Conservation (phyloP, 148 eudicot species). For the Dianthus caryophyllus region DNA sequence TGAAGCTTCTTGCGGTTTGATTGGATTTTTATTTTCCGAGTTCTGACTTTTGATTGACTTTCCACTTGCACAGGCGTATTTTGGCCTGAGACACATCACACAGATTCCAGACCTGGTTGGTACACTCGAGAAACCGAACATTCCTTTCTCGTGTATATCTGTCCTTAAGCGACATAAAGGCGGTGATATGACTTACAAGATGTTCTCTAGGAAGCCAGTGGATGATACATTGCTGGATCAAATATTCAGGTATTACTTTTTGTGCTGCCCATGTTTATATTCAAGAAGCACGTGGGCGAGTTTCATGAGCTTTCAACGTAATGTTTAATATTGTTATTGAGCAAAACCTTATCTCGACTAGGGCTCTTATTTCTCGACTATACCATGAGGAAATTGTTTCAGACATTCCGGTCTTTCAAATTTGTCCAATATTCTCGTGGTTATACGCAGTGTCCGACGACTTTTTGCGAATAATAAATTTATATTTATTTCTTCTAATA, state of each 20-base stretch:
- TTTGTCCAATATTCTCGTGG: too few relatives aligned
- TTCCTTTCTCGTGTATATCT: constrained; percentile 80
- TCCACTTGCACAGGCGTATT: constrained; percentile 54
- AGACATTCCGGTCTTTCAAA: too few relatives aligned
- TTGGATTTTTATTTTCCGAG: neutral
- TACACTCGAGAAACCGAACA: constrained; percentile 58
- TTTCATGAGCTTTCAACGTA: neutral
- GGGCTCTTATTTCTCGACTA: neutral
- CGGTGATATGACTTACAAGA: constrained; percentile 66
- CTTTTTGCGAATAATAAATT: too few relatives aligned
- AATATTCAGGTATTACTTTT: constrained; percentile 57
- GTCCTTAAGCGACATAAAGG: constrained; percentile 57
- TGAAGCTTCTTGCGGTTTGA: neutral
- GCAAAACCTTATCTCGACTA: neutral
- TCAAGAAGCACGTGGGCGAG: neutral
- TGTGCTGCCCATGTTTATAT: neutral
- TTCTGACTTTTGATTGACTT: constrained; percentile 1
- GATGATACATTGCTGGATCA: constrained; percentile 65
- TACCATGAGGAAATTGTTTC: too few relatives aligned
- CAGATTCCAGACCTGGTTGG: constrained; percentile 79
- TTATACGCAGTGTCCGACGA: too few relatives aligned
- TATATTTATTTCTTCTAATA: too few relatives aligned
- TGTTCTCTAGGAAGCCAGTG: constrained; percentile 78
- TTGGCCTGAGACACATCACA: constrained; percentile 45
- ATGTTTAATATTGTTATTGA: neutral